Evolutionary conservation across 768 basidiomycete species (phyloP), one percentile per base, ranked within the genome.

Genomic region (Paxillus ammoniavirescens): DNA sequence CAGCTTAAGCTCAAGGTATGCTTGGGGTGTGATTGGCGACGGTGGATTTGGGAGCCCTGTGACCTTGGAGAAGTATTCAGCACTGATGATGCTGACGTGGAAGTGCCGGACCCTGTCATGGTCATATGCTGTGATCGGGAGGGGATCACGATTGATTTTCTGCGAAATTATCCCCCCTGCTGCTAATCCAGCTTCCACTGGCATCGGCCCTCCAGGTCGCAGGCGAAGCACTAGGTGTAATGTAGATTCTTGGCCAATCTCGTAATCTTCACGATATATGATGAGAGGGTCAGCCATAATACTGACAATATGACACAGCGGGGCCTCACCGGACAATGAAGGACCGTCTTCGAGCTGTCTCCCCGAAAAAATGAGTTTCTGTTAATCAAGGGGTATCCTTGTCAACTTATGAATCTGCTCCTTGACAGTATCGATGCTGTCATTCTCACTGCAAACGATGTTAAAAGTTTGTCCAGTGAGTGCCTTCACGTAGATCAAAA

Each of bases 401-500:
- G n/a, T n/a, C n/a, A n/a, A n/a, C n/a, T n/a, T n/a, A n/a, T n/a
- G n/a, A n/a, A n/a, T n/a, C n/a, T n/a, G n/a, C n/a, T n/a, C n/a
- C n/a, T n/a, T n/a, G n/a, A n/a, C n/a, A n/a, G n/a, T n/a, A n/a
- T n/a, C n/a, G n/a, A 93, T 91, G 9, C 89, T 91, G 69, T 92
- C 89, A 0, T 84, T 87, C 0, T 88, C 89, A 72, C 91, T 89
- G 46, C 91, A 90, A 72, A 91, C 89, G 5, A 92, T 71, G 8
- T 87, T 90, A 63, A 93, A 91, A 7, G 89, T 91, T 78, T 91
- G 89, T 36, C 88, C 89, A 0, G 87, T 89, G 35, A 89, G 68
- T 0, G 86, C 86, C 76, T 90, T 89, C 51, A 89, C 85, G 59
- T 88, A 89, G 59, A 89, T 87, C 62, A 89, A 86, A 87, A 91